Conservation (phyloP, 2,329 filamentous ascomycete genomes). For the Ampelomyces quisqualis region DNA sequence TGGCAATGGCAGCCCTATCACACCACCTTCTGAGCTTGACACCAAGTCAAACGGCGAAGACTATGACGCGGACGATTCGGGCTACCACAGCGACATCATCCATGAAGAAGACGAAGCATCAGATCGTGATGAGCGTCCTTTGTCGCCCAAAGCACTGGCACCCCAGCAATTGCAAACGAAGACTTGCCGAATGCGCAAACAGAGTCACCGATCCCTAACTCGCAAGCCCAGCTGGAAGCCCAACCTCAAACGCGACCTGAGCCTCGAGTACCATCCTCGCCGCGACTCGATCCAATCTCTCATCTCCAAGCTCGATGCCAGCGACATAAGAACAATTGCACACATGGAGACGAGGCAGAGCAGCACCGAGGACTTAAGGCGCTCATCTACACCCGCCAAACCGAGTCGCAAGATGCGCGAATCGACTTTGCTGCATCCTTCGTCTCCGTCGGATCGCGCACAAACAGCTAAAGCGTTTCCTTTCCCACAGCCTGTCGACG, state of each 20-base stretch:
- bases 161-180: conserved; percentile 5
- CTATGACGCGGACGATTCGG: conserved; percentile 10
- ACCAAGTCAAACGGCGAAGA: conserved; percentile 9
- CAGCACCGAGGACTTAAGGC: neutral
- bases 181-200: conserved; percentile 5
- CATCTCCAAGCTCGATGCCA: conserved; percentile 12
- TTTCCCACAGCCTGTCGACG: neutral
- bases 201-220: conserved; percentile 12
- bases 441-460: neutral
- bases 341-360: neutral
- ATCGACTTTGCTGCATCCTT: neutral
- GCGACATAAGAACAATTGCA: neutral
- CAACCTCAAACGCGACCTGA: conserved; percentile 27
- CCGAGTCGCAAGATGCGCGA: neutral
- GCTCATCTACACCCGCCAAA: neutral
- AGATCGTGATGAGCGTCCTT: conserved; percentile 10
- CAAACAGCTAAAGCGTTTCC: neutral
- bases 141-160: conserved; percentile 21
- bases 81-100: conserved; percentile 21
- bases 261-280: conserved; percentile 6
- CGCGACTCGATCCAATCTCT: conserved; percentile 14
- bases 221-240: conserved; percentile 27
- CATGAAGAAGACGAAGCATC: conserved; percentile 19
- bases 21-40: conserved; percentile 6
- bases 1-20: conserved; percentile 14